Conservation (phyloP, 2,329 filamentous ascomycete genomes). For the Trichoderma hamatum region DNA sequence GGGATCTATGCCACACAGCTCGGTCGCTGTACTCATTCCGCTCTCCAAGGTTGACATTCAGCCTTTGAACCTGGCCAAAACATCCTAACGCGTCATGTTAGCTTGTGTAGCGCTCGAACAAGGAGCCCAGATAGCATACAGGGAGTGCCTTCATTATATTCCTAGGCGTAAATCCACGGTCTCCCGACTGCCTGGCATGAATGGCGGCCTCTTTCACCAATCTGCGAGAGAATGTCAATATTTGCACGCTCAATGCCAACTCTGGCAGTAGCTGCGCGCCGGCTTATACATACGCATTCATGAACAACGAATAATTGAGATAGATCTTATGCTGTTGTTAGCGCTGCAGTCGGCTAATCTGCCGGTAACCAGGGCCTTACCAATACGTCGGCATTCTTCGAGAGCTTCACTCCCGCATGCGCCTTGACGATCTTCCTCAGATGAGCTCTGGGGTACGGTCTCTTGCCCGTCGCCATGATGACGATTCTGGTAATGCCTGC, state of each 20-base stretch:
- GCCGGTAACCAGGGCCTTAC: constrained; percentile 47
- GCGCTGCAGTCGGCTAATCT: constrained; percentile 13
- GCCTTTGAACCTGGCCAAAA: constrained; percentile 69
- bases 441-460: constrained; percentile 80
- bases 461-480: constrained; percentile 57
- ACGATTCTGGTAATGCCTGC: neutral
- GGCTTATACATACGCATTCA: constrained; percentile 59
- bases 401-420: constrained; percentile 76
- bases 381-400: constrained; percentile 84
- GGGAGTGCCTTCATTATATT: constrained; percentile 78
- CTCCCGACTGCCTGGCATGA: constrained; percentile 71
- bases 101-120: neutral
- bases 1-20: neutral
- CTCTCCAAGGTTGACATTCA: constrained; percentile 42
- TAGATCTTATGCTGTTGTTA: constrained; percentile 67
- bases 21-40: neutral
- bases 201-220: constrained; percentile 80
- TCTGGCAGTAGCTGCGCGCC: neutral
- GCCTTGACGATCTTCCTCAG: constrained; percentile 90
- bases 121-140: constrained; percentile 50
- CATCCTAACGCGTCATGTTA: constrained; percentile 50
- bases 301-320: constrained; percentile 81
- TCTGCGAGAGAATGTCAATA: constrained; percentile 45
- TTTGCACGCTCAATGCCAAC: neutral
- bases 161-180: constrained; percentile 72